phyloP scores from a whole-genome alignment of 2,329 filamentous ascomycete genomes.

The Fusarium marasasianum region DNA sequence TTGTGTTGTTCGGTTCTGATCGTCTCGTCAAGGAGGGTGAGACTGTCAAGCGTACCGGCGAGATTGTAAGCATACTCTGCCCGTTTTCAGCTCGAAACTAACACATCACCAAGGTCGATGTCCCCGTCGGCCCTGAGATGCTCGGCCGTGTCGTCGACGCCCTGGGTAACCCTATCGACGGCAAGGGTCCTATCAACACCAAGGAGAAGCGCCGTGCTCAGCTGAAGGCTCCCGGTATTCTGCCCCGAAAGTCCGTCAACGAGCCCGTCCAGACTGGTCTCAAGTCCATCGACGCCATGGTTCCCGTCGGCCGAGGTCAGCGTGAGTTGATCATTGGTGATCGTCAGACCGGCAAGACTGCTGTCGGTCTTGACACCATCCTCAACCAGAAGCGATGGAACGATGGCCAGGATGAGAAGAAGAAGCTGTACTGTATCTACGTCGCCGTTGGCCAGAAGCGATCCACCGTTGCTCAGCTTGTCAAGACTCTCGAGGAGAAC shows the following conservation, averaged over 20 bases:
- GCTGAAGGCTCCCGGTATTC: slow-evolving; percentile 98
- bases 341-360: slow-evolving; percentile 99
- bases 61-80: slow-evolving; percentile 79
- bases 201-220: slow-evolving; percentile 94
- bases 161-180: slow-evolving; percentile 98
- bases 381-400: slow-evolving; percentile 99
- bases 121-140: slow-evolving; percentile 90
- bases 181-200: slow-evolving; percentile 96
- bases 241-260: slow-evolving; percentile 96
- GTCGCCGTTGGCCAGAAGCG: slow-evolving; percentile 99
- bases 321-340: slow-evolving; percentile 99
- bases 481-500: slow-evolving; percentile 99
- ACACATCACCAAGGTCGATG: slow-evolving; percentile 78
- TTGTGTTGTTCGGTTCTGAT: slow-evolving; percentile 99
- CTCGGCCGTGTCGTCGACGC: slow-evolving; percentile 98
- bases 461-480: slow-evolving; percentile 98
- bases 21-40: slow-evolving; percentile 99
- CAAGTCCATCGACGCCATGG: slow-evolving; percentile 99
- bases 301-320: slow-evolving; percentile 99
- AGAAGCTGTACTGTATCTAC: slow-evolving; percentile 99
- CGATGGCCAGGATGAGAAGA: slow-evolving; percentile 81
- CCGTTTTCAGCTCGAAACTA: slow-evolving; percentile 27
- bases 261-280: slow-evolving; percentile 99
- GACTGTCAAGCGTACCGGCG: slow-evolving; percentile 98
- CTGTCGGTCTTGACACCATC: slow-evolving; percentile 96